Evolutionary conservation across 2,329 filamentous ascomycete genomes (phyloP).

Genomic region (Cercospora sp.): DNA sequence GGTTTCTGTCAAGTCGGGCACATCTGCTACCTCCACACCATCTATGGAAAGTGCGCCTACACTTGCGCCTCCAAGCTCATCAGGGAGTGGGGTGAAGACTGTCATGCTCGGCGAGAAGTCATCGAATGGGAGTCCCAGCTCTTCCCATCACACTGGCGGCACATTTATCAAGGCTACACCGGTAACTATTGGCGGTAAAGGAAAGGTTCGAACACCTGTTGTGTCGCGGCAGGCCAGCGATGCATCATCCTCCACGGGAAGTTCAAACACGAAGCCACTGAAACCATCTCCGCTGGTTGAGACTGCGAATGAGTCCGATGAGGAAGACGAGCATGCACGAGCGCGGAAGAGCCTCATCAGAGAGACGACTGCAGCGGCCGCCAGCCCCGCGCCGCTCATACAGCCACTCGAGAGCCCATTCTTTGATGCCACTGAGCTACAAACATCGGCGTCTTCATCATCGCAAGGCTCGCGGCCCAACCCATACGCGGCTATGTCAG

Average conservation of each 20-base stretch:
- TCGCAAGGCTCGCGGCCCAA: slow-evolving; percentile 33
- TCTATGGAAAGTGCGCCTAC: slow-evolving; percentile 16
- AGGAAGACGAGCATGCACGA: slow-evolving; percentile 37
- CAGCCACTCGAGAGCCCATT: slow-evolving; percentile 37
- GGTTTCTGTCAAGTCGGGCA: slow-evolving; percentile 72
- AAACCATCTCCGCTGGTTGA: slow-evolving; percentile 37
- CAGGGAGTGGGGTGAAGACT: slow-evolving; percentile 8
- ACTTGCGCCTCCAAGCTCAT: slow-evolving; percentile 22
- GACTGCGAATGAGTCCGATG: slow-evolving; percentile 31
- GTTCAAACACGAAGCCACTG: slow-evolving; percentile 29
- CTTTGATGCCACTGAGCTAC: slow-evolving; percentile 37
- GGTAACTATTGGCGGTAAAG: slow-evolving; percentile 46
- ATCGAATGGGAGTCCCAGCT: slow-evolving; percentile 36
- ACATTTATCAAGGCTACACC: slow-evolving; percentile 47
- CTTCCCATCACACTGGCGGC: slow-evolving; percentile 33
- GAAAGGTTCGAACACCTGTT: slow-evolving; percentile 35
- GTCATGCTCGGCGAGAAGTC: slow-evolving; percentile 44
- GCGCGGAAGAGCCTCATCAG: slow-evolving; percentile 33
- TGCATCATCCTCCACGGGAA: slow-evolving; percentile 25
- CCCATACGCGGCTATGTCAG: slow-evolving; percentile 43
- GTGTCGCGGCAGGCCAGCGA: slow-evolving; percentile 32
- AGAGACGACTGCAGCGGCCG: slow-evolving; percentile 18
- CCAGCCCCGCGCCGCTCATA: slow-evolving; percentile 24
- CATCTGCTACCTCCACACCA: slow-evolving; percentile 14
- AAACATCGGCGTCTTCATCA: slow-evolving; percentile 20